A percentile compares a stretch with the other conserved stretches of the same genome.
These are phyloP conservation scores for Phascolomyces articulosus DNA, from an alignment of 371 early-diverging fungal genomes.

Conservation along the genomic window DNA sequence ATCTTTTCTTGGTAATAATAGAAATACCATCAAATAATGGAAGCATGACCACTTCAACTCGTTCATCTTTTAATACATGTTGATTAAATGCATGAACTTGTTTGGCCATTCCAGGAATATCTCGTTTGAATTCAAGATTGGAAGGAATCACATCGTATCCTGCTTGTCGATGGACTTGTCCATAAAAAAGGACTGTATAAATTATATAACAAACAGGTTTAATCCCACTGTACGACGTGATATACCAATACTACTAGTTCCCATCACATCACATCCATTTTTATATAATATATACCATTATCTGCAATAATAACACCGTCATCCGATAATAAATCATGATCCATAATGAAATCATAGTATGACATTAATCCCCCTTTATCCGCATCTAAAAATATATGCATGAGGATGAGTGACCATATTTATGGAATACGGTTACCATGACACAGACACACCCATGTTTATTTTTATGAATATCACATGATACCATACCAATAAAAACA, in stretches of 20 bases:
- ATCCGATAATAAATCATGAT: conserved; percentile 44
- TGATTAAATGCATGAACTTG: conserved; percentile 64
- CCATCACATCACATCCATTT: no score
- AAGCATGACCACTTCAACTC: conserved; percentile 60
- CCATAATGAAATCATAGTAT: conserved; percentile 53
- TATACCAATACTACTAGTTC: no score
- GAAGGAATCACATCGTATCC: conserved; percentile 9
- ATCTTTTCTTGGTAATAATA: conserved; percentile 46
- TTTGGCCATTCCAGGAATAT: conserved; percentile 26
- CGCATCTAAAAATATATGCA: conserved; percentile 51
- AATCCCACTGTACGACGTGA: no score
- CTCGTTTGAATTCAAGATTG: not conserved
- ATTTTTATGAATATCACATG: no score
- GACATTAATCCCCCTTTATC: conserved; percentile 57
- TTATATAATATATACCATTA: conserved; percentile 40
- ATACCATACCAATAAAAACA: no score
- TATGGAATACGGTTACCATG: no score
- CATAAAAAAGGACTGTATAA: conserved; percentile 30
- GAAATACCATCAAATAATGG: conserved; percentile 72
- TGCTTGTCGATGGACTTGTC: conserved; percentile 33
- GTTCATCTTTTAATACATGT: conserved; percentile 58
- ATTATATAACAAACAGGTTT: no score
- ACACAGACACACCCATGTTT: no score
- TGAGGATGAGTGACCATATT: no score
- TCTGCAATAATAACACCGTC: conserved; percentile 58